Base-by-base conservation (phyloP, 2,329 filamentous ascomycete genomes). In the Trichoderma harzianum region DNA sequence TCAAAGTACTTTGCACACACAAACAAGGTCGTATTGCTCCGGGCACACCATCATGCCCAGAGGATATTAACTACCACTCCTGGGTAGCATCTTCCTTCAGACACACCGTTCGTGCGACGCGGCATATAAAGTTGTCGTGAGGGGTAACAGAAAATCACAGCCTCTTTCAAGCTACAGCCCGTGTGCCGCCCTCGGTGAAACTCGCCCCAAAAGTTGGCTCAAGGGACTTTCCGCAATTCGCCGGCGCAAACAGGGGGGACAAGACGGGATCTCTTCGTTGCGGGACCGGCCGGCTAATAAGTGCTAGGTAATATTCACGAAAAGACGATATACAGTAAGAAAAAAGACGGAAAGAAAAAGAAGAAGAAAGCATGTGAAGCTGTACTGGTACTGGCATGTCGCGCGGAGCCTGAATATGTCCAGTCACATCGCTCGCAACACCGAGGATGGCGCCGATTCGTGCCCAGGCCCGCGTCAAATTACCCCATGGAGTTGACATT, bases 401-500 rank as follows among this genome's bases (percentile, higher is more conserved):
- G 47, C 21, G 47, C 47, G 21, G 47, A 53, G 47, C 47, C 47
- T 53, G n/a, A 53, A 53, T 53, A 43, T 53, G 47, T 53, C 47
- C 11, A 24, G 47, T 12, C n/a, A 24, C 11, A 32, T 43, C 11
- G 16, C 21, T 18, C 18, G 11, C 24, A 55, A 55, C 26, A 34
- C 51, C 34, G 36, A 61, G 26, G n/a, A 51, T 30, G 66, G 55
- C 57, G 57, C 66, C 36, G 57, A 47, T 62, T 51, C 66, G 66
- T 53, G 55, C 55, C 66, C 55, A 51, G 55, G 34, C 4, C 57
- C 36, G 57, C 39, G 51, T 63, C 26, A n/a, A 26, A 39, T 62
- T 70, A 53, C 68, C 68, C 68, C 68, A 58, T 70, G 68, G 68
- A 70, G 68, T 63, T 63, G 57, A n/a, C 68, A 32, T 53, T 63